Evolutionary conservation across 2,329 filamentous ascomycete genomes (phyloP), one percentile per base, ranked within the genome.

Genomic region (Cytospora mali): DNA sequence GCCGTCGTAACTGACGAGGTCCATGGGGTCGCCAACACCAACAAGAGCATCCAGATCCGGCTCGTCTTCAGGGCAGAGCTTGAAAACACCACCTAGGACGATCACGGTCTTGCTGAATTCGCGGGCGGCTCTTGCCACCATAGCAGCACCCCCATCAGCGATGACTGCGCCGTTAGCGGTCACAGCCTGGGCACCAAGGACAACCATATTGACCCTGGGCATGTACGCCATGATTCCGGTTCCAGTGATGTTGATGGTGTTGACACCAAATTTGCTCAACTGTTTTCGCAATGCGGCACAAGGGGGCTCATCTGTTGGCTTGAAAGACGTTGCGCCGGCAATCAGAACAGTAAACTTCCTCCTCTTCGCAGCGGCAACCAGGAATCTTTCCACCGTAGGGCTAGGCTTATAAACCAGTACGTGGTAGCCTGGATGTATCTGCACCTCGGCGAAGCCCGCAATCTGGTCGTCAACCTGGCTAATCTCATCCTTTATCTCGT

Each of bases 401-500:
- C 92, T 94, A 1, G 93, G 92, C 51, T 91, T 91, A 74, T 97
- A 89, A 10, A 93, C 93, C 66, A 99, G 85, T 66, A 99, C 91
- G 69, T 93, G 90, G 75, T 99, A 94, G 72, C 94, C 93, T 1
- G 92, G 91, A 73, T 96, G 92, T 67, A 99, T 96, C 75, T 97
- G 91, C 54, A 96, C 91, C 66, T 96, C 89, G 2, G 93, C 91
- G 67, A 93, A 90, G 25, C 88, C 87, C 2, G 94, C 91, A 69
- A 99, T 96, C 75, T 97, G 93, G 71, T 96, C 92, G 73, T 97
- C 95, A 9, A 93, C 93, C 72, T 94, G 90, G 68, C 90, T 89
- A 62, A 99, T 88, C 77, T 99, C 95, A 72, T 99, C 95, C 75
- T 96, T 91, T 64, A 99, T 93, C 75, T 99, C 95, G 70, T 92